These are phyloP conservation scores for Musa troglodytarum DNA, from an alignment of 176 grass and related monocot species.

Conservation along the genomic window DNA sequence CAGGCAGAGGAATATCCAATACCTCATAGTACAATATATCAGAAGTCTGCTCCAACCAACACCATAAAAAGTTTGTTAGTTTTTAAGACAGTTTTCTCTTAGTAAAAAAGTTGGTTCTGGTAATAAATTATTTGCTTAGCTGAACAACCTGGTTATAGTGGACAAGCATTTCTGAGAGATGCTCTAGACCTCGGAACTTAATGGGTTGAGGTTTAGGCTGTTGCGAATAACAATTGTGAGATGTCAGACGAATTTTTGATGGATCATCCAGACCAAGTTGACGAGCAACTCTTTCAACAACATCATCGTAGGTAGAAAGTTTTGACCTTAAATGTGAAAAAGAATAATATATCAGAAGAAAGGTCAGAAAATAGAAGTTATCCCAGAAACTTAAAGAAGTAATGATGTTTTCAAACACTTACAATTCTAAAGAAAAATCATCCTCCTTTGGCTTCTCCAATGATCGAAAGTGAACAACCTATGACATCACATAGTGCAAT, in stretches of 20 bases:
- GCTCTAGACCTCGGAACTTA: conserved; percentile 81
- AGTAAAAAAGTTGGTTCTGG: background rate
- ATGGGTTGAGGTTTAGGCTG: conserved; percentile 99
- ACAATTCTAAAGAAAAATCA: conserved; percentile 90
- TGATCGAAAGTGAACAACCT: conserved; percentile 90
- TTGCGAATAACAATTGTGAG: conserved; percentile 98
- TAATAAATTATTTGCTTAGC: background rate
- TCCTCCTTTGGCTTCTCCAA: conserved; percentile 97
- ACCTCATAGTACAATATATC: conserved; percentile 99
- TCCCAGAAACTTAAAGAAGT: background rate
- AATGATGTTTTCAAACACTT: conserved; percentile 26
- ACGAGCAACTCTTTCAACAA: conserved; percentile 87
- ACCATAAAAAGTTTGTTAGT: background rate
- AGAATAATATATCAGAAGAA: conserved; percentile 11
- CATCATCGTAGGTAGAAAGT: conserved; percentile 81
- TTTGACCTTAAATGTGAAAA: conserved; percentile 64
- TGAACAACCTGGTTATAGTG: conserved; percentile 89
- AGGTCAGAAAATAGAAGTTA: background rate
- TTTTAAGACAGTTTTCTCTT: background rate
- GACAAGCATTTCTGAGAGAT: conserved; percentile 83
- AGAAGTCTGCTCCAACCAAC: conserved; percentile 63
- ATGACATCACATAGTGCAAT: conserved; percentile 32
- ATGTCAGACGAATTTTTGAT: conserved; percentile 93
- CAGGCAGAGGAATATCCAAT: conserved; percentile 92
- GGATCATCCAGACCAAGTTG: conserved; percentile 81